Conservation (phyloP, 1,284 basidiomycete genomes). For the Vanrija sp. region DNA sequence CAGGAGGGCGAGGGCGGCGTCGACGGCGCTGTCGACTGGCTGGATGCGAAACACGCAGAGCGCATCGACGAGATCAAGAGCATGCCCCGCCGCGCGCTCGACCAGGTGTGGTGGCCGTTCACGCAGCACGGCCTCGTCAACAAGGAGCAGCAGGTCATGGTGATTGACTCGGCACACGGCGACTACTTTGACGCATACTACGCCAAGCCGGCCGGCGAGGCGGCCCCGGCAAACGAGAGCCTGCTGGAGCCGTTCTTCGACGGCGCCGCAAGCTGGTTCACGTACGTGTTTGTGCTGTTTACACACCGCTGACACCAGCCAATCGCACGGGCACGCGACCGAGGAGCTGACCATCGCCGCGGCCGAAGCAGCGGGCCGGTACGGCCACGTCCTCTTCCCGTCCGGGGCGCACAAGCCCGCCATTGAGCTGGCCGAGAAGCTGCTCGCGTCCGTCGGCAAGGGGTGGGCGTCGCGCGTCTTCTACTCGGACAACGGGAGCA, state of each 20-base stretch:
- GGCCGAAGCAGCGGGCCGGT: conserved; percentile 83
- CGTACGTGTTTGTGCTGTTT: conserved; percentile 50
- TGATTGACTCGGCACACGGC: conserved; percentile 84
- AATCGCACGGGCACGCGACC: conserved; percentile 80
- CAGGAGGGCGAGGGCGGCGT: conserved; percentile 45
- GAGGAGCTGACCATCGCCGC: conserved; percentile 77
- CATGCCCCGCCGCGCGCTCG: conserved; percentile 72
- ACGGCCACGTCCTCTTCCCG: conserved; percentile 96
- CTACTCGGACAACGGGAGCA: conserved; percentile 91
- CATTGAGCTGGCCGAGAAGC: conserved; percentile 51
- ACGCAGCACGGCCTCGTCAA: conserved; percentile 77
- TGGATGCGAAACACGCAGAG: conserved; percentile 62
- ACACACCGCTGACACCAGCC: conserved; percentile 41
- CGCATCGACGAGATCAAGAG: conserved; percentile 68
- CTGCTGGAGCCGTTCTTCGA: conserved; percentile 74
- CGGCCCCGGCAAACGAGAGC: conserved; percentile 27
- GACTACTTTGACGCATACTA: conserved; percentile 77
- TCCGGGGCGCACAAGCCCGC: conserved; percentile 82
- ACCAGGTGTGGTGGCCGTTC: conserved; percentile 95
- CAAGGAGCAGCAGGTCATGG: conserved; percentile 68
- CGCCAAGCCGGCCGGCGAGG: conserved; percentile 20
- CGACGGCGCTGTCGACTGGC: conserved; percentile 56
- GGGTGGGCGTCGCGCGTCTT: conserved; percentile 91
- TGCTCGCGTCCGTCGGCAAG: conserved; percentile 53
- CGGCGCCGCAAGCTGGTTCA: conserved; percentile 98